Evolutionary conservation across 2,329 filamentous ascomycete genomes (phyloP).

Genomic region (Alternaria novae-zelandiae): DNA sequence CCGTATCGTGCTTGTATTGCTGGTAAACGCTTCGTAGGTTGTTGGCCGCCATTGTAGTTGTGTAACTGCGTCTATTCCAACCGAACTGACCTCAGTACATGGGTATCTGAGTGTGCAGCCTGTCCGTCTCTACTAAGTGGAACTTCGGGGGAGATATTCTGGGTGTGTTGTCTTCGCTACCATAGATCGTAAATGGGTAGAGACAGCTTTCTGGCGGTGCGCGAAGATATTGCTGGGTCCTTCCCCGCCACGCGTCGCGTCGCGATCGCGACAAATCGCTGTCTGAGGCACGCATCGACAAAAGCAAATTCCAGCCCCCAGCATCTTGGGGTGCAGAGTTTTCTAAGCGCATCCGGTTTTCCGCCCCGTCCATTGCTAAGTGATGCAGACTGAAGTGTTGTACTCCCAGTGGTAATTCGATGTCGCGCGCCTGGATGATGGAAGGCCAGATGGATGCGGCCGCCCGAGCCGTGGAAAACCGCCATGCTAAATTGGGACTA

Average conservation of each 20-base stretch:
- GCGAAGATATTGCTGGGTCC: background rate
- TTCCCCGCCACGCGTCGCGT: background rate
- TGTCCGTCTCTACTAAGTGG: background rate
- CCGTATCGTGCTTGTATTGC: background rate
- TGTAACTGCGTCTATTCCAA: background rate
- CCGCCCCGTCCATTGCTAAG: background rate
- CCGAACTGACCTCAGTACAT: background rate
- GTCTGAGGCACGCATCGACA: background rate
- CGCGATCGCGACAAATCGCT: background rate
- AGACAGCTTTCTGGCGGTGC: background rate
- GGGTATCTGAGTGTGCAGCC: fast-evolving
- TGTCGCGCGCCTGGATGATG: background rate
- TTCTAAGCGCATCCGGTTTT: background rate
- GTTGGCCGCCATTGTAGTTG: background rate
- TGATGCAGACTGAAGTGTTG: background rate
- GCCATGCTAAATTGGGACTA: background rate
- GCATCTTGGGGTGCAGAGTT: background rate
- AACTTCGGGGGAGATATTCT: background rate
- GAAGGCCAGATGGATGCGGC: background rate
- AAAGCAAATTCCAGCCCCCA: background rate
- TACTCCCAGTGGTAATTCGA: background rate
- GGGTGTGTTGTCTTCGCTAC: background rate
- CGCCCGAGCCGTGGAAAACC: background rate
- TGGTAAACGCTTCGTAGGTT: background rate
- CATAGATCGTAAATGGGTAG: background rate